Evolutionary conservation across 352 stramenopile species (phyloP), one percentile per base, ranked within the genome.

Genomic region (Globisporangium sylvaticum): DNA sequence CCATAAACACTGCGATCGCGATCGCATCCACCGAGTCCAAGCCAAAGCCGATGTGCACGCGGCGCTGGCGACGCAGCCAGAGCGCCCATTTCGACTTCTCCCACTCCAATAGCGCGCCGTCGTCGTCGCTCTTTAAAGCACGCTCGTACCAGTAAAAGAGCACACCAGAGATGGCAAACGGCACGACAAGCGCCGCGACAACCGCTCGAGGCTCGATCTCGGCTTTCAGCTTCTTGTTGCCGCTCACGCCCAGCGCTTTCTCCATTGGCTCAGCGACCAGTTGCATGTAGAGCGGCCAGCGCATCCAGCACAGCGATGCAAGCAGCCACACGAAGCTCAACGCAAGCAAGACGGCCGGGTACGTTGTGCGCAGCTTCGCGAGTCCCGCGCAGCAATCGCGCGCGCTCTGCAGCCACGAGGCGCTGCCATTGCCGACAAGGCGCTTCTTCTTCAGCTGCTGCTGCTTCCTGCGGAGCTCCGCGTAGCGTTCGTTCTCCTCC

Each of bases 21-120:
- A 78, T 25, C n/a, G 80, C 46, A 50, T 92, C 84, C 25, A 81
- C 66, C 18, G 81, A 79, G 70, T 91, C 82, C 9, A 87, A 44
- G 8, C 70, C 64, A 55, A 74, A 27, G 20, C 42, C 18, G 22
- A 67, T 22, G 62, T 66, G 67, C 50, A 54, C 56, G 15, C 80
- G 63, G 25, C 46, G 72, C 46, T 77, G 67, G 14, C 66, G 27
- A 42, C 70, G 68, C 6, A 80, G 42, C 73, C 73, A 83, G 12
- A 66, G 56, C 34, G 79, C 29, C 20, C 44, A 58, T 25, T n/a
- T 52, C n/a, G 58, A 44, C 3, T 37, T 29, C 7, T 34, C 50
- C 27, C 52, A 55, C 5, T 55, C 54, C 3, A 42, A n/a, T 7
- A 32, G 39, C 6, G n/a, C 42, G 32, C 50, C 22, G 24, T 6